Base-by-base conservation (phyloP, 192 early-diverging fungal genomes). In the Podochytrium sp. region DNA sequence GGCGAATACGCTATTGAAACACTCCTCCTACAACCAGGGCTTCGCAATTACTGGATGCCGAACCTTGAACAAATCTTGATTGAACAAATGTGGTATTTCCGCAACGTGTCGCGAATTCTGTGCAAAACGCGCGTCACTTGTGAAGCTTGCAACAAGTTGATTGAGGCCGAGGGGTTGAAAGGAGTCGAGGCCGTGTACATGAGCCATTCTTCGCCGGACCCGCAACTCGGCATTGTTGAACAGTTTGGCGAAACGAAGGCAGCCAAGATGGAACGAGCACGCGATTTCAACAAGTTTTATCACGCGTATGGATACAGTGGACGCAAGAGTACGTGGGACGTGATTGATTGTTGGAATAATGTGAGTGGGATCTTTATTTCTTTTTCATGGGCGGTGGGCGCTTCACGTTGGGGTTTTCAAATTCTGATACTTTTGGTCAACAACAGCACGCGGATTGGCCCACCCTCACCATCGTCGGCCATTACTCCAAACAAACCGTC, bases 141-240 rank as follows among this genome's bases (percentile, higher is more conserved):
- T 33, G 39, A 18, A 1, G 51, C 66, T 7, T 23, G 25, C 1
- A 2, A 30, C 1, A 14, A 23, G 35, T 53, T 25, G 23, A 7
- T 68, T 10, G 32, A 53, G 1, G 37, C 7, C 30, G 0, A 40
- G 27, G 50, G 41, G 10, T 18, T 61, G 6, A 33, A 33, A 12
- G 12, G 27, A 12, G 7, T 23, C 18, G 27, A 61, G 18, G 35
- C 33, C 14, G 35, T 6, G 14, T 72, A 30, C 57, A 72, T 72
- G 71, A 50, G 42, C 38, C 71, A 72, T 51, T 72, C 71, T 23
- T 25, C 18, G 7, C 71, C 71, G 7, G 71, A 72, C 23, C n/a
- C 42, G 6, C 1, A 3, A 6, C 41, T 50, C 14, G 14, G 35
- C 12, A 32, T 6, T 6, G 63, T 14, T 1, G 41, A 41, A 2